Conservation (phyloP, 2,329 filamentous ascomycete species). For the Talaromyces marneffei region DNA sequence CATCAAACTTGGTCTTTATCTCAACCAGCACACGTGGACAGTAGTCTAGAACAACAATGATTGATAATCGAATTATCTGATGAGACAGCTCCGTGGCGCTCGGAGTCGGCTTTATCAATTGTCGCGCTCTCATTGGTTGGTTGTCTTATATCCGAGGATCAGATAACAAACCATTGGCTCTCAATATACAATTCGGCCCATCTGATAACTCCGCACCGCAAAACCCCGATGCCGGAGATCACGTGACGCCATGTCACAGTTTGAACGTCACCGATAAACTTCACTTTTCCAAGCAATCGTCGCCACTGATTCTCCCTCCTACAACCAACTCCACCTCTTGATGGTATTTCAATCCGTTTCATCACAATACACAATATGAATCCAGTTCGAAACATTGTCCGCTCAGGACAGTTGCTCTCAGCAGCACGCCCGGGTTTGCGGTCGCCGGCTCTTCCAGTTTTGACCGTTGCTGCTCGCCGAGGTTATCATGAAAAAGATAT, state of each 20-base stretch:
- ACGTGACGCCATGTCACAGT: constrained; percentile 2
- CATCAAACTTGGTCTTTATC: neutral
- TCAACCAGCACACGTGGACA: neutral
- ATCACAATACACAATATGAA: constrained; percentile 8
- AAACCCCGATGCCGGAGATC: constrained; percentile 7
- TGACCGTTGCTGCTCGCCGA: constrained; percentile 24
- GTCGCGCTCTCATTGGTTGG: neutral
- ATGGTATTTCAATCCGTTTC: neutral
- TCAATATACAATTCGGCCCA: neutral
- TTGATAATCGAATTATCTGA: neutral
- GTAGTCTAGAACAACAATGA: neutral
- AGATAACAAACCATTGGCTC: neutral
- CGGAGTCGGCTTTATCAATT: neutral
- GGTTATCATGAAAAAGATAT: constrained; percentile 63
- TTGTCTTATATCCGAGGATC: constrained; percentile 1
- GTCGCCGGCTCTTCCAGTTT: neutral
- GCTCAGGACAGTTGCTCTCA: constrained; percentile 12
- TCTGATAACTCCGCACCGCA: constrained; percentile 9
- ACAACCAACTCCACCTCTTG: neutral
- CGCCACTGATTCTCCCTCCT: neutral
- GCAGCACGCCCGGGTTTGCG: constrained; percentile 11
- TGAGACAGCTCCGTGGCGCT: neutral
- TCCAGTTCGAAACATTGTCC: constrained; percentile 9
- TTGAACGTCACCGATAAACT: constrained; percentile 9
- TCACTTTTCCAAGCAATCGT: neutral